Percentiles rank a stretch among this genome's conserved stretches.
Conservation (phyloP, 2,329 filamentous ascomycete species). For the Rosellinia necatrix region DNA sequence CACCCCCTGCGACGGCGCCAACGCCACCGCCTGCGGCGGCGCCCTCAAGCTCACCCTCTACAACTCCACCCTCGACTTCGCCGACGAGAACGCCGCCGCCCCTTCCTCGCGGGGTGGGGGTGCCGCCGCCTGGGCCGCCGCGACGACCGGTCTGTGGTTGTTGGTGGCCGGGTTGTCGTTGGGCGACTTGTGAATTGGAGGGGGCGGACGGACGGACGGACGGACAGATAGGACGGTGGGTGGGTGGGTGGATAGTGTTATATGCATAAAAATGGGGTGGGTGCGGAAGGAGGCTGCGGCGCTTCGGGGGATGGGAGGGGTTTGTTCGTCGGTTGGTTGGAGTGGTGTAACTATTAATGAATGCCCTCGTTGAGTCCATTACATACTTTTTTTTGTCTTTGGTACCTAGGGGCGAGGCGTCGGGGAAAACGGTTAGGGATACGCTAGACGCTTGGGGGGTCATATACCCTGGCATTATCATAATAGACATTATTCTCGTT, state of each 20-base stretch:
- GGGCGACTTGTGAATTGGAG: background rate
- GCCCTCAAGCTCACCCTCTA: slow-evolving; percentile 55
- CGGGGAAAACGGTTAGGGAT: background rate
- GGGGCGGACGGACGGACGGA: background rate
- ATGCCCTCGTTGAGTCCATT: background rate
- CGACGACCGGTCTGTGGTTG: background rate
- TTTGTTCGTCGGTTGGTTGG: background rate
- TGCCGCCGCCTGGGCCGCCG: background rate
- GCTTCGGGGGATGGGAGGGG: background rate
- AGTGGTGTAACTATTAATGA: background rate
- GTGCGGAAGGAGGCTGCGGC: no score
- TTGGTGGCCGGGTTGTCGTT: slow-evolving; percentile 12
- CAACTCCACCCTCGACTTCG: slow-evolving; percentile 22
- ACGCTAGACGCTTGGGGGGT: background rate
- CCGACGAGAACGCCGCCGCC: background rate
- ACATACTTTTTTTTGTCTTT: background rate
- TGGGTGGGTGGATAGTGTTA: background rate
- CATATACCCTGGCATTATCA: slow-evolving; percentile 1
- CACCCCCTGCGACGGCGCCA: slow-evolving; percentile 59
- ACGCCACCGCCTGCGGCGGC: slow-evolving; percentile 58
- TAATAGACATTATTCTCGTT: slow-evolving; percentile 13
- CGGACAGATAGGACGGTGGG: no score
- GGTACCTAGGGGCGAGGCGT: background rate
- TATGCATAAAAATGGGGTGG: no score
- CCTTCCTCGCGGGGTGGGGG: background rate